Evolutionary conservation across 306 rosid genomes (phyloP).

Genomic region (Hylodesmum podocarpum): DNA sequence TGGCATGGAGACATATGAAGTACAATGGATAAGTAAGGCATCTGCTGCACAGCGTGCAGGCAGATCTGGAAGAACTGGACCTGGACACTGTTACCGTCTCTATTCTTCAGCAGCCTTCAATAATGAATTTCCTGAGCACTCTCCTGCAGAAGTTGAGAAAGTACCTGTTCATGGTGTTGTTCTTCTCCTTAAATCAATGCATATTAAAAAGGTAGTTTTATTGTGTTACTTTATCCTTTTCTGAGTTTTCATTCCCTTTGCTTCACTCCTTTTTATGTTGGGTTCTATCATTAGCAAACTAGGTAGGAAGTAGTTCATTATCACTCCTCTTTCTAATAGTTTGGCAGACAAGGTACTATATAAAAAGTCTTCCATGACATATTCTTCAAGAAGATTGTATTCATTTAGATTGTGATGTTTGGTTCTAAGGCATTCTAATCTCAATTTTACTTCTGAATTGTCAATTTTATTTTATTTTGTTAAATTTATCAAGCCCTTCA

Average conservation of each 20-base stretch:
- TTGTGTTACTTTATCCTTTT: neutral
- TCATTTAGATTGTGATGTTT: slow-evolving; percentile 15
- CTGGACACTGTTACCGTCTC: slow-evolving; percentile 86
- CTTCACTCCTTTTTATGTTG: slow-evolving; percentile 19
- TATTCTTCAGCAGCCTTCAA: slow-evolving; percentile 83
- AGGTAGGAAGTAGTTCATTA: neutral
- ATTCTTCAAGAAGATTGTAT: neutral
- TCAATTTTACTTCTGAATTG: neutral
- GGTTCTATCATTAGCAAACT: neutral
- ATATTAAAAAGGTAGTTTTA: slow-evolving; percentile 59
- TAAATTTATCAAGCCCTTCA: neutral
- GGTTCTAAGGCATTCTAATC: slow-evolving; percentile 7
- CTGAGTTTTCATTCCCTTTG: slow-evolving; percentile 10
- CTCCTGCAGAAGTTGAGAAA: slow-evolving; percentile 81
- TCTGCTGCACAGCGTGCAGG: slow-evolving; percentile 94
- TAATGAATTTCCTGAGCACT: slow-evolving; percentile 64
- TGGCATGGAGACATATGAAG: slow-evolving; percentile 79
- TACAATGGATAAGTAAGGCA: slow-evolving; percentile 96
- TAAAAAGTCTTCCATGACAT: neutral
- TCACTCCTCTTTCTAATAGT: slow-evolving; percentile 10
- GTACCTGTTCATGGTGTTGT: slow-evolving; percentile 86
- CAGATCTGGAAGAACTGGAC: slow-evolving; percentile 94
- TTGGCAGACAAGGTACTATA: too few species aligned
- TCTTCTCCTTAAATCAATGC: slow-evolving; percentile 88
- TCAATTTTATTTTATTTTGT: neutral